Evolutionary conservation across 2,329 filamentous ascomycete species (phyloP), one percentile per base, ranked within the genome.

Genomic region (Stagonosporopsis vannaccii): DNA sequence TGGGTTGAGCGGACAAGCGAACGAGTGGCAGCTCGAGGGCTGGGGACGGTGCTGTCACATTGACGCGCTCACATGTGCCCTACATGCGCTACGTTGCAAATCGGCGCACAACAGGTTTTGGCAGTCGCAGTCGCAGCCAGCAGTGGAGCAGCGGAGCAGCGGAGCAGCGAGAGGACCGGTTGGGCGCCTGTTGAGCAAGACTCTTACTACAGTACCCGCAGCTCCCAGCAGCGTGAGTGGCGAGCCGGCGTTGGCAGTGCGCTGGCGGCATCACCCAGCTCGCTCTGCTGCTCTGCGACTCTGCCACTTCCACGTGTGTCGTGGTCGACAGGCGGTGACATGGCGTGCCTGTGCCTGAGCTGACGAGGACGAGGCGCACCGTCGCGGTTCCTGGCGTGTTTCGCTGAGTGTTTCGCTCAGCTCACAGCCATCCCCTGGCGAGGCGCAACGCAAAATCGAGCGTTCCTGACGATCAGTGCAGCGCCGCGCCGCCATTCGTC

Each of bases 391-490:
- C 56, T 47, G 43, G 59, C 40, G 35, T 59, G 63, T 64, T 66
- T 63, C 58, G 63, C 57, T 52, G 47, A 48, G 60, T 57, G 61
- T 62, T 63, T 58, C 51, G 51, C 33, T 59, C 58, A 65, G 61
- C 58, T 55, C 32, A 11, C 61, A 62, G 61, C 59, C 54, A 53
- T 58, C 39, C 62, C 64, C 62, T 60, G 58, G 62, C 43, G 51
- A 48, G 49, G 47, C 48, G 46, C 28, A 48, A 55, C 59, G 58
- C 51, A 42, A 58, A 47, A 35, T 47, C 35, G 58, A 56, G 59
- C 58, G 68, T 68, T 62, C 65, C 69, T 71, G 70, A 67, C 58
- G 70, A 72, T 73, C 71, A 57, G 56, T 59, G 60, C 60, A 61
- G 59, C 22, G 59, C 57, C 23, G 49, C 30, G 41, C 42, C 39